Evolutionary conservation across 768 basidiomycete species (phyloP).

Genomic region (Pleurotus djamor): DNA sequence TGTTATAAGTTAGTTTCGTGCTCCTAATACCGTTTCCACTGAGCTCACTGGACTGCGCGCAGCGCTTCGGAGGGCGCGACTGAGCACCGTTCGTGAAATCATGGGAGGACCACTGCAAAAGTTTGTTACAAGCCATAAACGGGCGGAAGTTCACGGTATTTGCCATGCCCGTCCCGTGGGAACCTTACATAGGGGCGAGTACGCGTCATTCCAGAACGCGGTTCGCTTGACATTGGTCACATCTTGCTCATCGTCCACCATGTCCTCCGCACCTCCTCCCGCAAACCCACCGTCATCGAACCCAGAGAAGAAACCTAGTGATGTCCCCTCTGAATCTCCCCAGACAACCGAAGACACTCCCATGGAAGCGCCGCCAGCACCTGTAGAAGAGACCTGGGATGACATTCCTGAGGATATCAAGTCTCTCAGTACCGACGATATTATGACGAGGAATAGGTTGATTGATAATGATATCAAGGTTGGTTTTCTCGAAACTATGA

Average conservation of each 20-base stretch:
- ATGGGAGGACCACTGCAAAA: conserved; percentile 15
- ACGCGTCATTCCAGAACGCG: too few relatives aligned
- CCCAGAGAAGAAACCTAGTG: conserved; percentile 53
- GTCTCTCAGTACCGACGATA: conserved; percentile 78
- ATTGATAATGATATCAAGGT: conserved; percentile 98
- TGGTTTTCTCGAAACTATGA: conserved; percentile 10
- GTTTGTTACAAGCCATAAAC: not conserved
- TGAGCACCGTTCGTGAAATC: conserved; percentile 40
- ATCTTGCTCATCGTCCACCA: conserved; percentile 16
- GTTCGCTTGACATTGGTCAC: too few relatives aligned
- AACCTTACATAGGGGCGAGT: not conserved
- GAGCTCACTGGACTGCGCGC: conserved; percentile 35
- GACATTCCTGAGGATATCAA: conserved; percentile 92
- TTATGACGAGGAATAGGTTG: conserved; percentile 83
- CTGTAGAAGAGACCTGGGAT: conserved; percentile 77
- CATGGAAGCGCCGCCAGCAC: conserved; percentile 80
- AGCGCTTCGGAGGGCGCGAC: conserved; percentile 38
- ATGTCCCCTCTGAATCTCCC: conserved; percentile 27
- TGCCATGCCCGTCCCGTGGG: not conserved
- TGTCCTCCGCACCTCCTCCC: conserved; percentile 62
- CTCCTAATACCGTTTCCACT: not conserved
- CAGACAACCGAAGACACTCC: conserved; percentile 29
- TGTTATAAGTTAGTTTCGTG: not conserved
- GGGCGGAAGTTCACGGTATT: conserved; percentile 5
- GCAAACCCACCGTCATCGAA: conserved; percentile 46